A percentile compares a stretch with the other conserved stretches of the same genome.
Conservation (phyloP, 352 stramenopile species). For the Pilasporangium apinafurcum region DNA sequence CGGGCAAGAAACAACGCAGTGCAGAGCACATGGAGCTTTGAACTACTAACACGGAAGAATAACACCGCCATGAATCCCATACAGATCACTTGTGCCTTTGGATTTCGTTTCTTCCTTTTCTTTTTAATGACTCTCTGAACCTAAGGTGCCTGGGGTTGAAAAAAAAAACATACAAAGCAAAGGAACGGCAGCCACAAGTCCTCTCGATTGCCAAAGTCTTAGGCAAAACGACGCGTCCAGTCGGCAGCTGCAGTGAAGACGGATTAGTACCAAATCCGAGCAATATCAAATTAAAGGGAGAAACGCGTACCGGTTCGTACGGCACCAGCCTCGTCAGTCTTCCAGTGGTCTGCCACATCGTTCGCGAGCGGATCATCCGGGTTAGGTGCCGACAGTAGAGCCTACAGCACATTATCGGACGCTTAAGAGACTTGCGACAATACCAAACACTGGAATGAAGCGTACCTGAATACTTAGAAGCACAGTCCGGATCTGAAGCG, state of each 20-base stretch:
- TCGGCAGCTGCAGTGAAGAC: constrained; percentile 31
- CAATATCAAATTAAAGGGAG: neutral
- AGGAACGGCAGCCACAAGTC: constrained; percentile 13
- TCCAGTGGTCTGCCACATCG: constrained; percentile 97
- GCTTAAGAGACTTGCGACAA: too few species aligned
- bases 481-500: constrained; percentile 98
- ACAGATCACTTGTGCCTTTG: too few species aligned
- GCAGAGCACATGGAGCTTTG: neutral
- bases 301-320: constrained; percentile 62
- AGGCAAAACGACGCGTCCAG: constrained; percentile 67
- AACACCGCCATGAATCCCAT: too few species aligned
- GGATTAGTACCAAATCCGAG: neutral
- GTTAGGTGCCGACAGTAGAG: constrained; percentile 94
- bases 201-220: constrained; percentile 14
- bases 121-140: too few species aligned
- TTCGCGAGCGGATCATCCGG: constrained; percentile 97
- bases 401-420: too few species aligned
- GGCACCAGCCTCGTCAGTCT: constrained; percentile 91
- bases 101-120: too few species aligned
- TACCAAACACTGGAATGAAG: too few species aligned
- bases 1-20: neutral
- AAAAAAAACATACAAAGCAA: constrained; percentile 11
- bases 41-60: too few species aligned
- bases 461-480: constrained; percentile 95
- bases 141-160: constrained; percentile 17